Conservation (phyloP, 345 rosid genomes). For the Lepidium aucheri region DNA sequence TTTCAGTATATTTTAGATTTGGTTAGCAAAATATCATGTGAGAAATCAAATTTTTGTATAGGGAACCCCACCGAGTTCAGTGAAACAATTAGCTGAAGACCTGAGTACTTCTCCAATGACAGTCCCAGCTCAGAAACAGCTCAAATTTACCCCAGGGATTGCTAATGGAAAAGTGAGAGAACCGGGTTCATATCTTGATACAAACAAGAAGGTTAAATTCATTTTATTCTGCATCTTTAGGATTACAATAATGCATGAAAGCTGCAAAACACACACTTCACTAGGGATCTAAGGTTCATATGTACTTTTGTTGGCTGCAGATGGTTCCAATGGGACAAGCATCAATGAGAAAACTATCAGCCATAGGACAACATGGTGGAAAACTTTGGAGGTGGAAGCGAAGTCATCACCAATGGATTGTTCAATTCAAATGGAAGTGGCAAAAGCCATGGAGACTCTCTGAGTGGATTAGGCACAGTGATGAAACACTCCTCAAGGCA, state of each 20-base stretch:
- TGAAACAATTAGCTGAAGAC: conserved; percentile 59
- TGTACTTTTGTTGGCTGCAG: conserved; percentile 33
- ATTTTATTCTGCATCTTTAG: not conserved
- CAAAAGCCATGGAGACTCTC: conserved; percentile 99
- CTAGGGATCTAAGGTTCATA: not conserved
- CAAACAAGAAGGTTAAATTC: conserved; percentile 54
- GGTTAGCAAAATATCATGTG: not conserved
- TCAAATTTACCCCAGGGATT: conserved; percentile 80
- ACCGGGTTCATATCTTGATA: conserved; percentile 57
- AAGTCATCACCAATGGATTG: conserved; percentile 95
- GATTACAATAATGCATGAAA: not conserved
- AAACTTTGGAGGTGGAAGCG: conserved; percentile 99
- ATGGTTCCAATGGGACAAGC: conserved; percentile 83
- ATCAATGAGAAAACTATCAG: conserved; percentile 62
- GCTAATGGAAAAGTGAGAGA: conserved; percentile 60
- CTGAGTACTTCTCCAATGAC: conserved; percentile 60
- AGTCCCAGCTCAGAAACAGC: conserved; percentile 87
- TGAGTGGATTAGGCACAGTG: conserved; percentile 85
- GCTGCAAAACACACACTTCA: not conserved
- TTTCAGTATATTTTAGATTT: not conserved
- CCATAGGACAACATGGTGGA: conserved; percentile 58
- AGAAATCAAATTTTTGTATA: conserved; percentile 21
- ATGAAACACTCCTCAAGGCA: conserved; percentile 60
- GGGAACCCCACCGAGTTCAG: conserved; percentile 53
- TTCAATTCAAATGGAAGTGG: conserved; percentile 99